Conservation (phyloP, 257 asterid genomes). For the Solanum acaule region DNA sequence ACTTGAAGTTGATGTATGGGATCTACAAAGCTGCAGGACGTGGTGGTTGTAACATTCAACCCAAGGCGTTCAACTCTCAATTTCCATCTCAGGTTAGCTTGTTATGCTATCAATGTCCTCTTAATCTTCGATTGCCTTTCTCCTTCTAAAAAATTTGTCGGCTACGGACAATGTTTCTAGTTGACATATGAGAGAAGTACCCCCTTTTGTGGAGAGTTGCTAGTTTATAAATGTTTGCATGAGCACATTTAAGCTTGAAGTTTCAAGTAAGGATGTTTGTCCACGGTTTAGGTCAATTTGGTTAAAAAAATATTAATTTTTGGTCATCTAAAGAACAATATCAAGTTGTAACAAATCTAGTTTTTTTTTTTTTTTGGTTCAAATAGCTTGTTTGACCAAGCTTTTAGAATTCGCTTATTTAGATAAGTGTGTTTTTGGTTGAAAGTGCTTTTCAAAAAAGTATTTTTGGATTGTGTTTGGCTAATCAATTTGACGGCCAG, state of each 20-base stretch:
- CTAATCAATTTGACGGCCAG: background rate
- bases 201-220: background rate
- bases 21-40: constrained; percentile 75
- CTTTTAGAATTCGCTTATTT: background rate
- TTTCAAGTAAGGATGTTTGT: background rate
- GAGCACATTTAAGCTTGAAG: background rate
- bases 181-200: background rate
- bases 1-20: constrained; percentile 75
- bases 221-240: background rate
- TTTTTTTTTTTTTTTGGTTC: background rate
- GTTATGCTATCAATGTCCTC: background rate
- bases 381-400: background rate
- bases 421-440: background rate
- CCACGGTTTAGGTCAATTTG: background rate
- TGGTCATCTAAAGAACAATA: background rate
- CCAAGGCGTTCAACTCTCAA: constrained; percentile 82
- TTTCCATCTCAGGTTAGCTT: constrained; percentile 87
- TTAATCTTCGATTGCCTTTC: background rate
- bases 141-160: background rate
- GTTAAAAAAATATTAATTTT: background rate
- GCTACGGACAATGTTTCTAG: background rate
- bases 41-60: constrained; percentile 82
- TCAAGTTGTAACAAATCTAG: background rate
- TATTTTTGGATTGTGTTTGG: background rate
- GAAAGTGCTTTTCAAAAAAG: background rate